These are phyloP conservation scores for Alternaria dauci DNA, from an alignment of 2,329 filamentous ascomycete genomes.

Conservation along the genomic window DNA sequence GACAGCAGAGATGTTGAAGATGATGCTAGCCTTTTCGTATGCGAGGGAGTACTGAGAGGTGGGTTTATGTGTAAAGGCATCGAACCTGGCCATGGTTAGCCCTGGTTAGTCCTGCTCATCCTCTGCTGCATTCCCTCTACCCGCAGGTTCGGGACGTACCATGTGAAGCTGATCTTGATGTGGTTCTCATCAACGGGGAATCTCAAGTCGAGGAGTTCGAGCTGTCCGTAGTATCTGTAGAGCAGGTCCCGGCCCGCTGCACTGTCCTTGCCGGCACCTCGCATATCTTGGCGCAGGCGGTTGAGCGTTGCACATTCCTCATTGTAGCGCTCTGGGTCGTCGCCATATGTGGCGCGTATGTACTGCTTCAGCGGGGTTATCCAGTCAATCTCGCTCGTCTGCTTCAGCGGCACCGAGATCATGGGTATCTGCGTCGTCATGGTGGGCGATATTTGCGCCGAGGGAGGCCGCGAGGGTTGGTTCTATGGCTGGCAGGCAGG, in stretches of 20 bases:
- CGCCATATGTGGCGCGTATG: slow-evolving; percentile 92
- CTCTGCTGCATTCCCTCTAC: not conserved
- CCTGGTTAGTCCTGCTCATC: not conserved
- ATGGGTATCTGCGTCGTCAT: slow-evolving; percentile 74
- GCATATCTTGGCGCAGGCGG: slow-evolving; percentile 95
- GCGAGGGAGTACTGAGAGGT: slow-evolving; percentile 96
- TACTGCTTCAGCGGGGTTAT: slow-evolving; percentile 88
- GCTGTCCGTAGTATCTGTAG: slow-evolving; percentile 96
- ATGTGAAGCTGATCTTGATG: slow-evolving; percentile 98
- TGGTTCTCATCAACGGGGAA: slow-evolving; percentile 99
- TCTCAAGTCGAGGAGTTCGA: slow-evolving; percentile 90
- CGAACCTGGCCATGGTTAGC: slow-evolving; percentile 73
- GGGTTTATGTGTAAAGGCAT: slow-evolving; percentile 99
- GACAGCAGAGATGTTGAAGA: slow-evolving; percentile 98
- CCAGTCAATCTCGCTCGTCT: slow-evolving; percentile 99
- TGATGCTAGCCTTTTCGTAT: slow-evolving; percentile 98
- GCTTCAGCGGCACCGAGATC: slow-evolving; percentile 91
- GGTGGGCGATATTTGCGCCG: slow-evolving; percentile 18
- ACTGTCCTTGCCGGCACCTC: slow-evolving; percentile 95
- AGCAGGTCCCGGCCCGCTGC: slow-evolving; percentile 90
- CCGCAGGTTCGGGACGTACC: slow-evolving; percentile 63
- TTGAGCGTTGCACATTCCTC: slow-evolving; percentile 96
- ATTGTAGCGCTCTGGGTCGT: slow-evolving; percentile 93
- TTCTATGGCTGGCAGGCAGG: not conserved
- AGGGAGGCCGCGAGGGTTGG: slow-evolving; percentile 11